Base-by-base conservation (phyloP, 2,329 filamentous ascomycete genomes). In the Exophiala oligosperma region DNA sequence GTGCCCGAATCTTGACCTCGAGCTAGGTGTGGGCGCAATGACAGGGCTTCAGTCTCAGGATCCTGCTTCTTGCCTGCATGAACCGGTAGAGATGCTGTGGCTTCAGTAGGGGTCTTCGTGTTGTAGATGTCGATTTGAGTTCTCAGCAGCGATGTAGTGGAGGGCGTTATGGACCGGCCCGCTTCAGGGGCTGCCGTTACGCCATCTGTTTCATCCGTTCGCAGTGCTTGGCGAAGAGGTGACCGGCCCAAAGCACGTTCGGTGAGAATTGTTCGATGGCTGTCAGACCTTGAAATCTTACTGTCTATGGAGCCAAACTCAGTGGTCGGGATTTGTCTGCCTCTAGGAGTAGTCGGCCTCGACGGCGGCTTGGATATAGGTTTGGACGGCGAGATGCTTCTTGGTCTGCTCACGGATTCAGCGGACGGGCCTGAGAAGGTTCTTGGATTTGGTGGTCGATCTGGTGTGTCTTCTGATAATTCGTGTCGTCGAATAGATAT, bases 401-500 rank as follows among this genome's bases (percentile, higher is more conserved):
- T 46, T 24, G 37, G 21, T 29, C 23, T 26, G 2, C 40, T n/a
- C 11, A 17, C 41, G 37, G 46, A 26, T 7, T 37, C 50, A 8
- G 12, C 46, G 6, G 40, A 12, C 41, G 50, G 56, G 21, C 44
- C 38, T 9, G 54, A 51, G 6, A 26, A 14, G 17, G 49, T 43
- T 12, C 40, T 50, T 29, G 26, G 1, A 8, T 46, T 38, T 14
- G 35, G n/a, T 41, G 43, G 43, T 17, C 38, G 49, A 8, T 32
- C 17, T 32, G 7, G 26, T 21, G 44, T 12, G 11, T 64, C 61
- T 9, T 62, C 56, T 9, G 53, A 52, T 6, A 89, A 0, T 83
- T 84, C 61, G 86, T 82, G 4, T 84, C 83, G 11, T 80, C 85
- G 71, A 81, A 85, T 73, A 81, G 86, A 70, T 3, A 92, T 76